Evolutionary conservation across 768 basidiomycete species (phyloP).

Genomic region (Kondoa subrosea): DNA sequence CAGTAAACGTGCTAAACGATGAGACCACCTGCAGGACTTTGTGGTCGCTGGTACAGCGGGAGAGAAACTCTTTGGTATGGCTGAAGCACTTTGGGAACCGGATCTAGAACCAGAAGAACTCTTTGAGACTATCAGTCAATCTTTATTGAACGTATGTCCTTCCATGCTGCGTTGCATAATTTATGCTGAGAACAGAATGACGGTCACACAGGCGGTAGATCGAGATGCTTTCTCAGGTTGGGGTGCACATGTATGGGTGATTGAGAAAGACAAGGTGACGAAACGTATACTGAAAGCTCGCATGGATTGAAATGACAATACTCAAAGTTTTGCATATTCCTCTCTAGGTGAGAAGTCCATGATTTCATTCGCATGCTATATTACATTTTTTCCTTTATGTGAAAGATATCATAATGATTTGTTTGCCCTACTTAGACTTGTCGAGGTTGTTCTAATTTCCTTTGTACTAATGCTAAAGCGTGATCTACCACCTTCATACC

Average conservation of each 20-base stretch:
- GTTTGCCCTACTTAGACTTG: no score
- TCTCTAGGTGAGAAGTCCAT: no score
- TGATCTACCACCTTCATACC: background rate
- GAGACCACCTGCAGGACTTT: conserved; percentile 47
- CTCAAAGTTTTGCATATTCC: no score
- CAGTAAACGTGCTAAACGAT: background rate
- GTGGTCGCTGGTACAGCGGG: conserved; percentile 88
- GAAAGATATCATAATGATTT: no score
- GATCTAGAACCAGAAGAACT: conserved; percentile 88
- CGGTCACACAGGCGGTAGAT: conserved; percentile 47
- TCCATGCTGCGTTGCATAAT: background rate
- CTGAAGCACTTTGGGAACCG: conserved; percentile 96
- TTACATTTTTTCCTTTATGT: no score
- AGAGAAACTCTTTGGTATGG: conserved; percentile 84
- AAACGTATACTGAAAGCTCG: conserved; percentile 75
- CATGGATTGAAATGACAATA: conserved; percentile 87
- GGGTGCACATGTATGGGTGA: conserved; percentile 87
- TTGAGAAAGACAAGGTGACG: conserved; percentile 43
- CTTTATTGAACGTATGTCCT: conserved; percentile 49
- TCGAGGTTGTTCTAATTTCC: background rate
- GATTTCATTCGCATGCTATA: no score
- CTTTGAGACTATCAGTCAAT: conserved; percentile 96
- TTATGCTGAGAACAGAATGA: background rate
- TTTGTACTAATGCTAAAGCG: background rate
- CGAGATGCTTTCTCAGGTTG: conserved; percentile 92